Evolutionary conservation across 2,329 filamentous ascomycete genomes (phyloP).

Genomic region (Sphaerostilbella broomeana): DNA sequence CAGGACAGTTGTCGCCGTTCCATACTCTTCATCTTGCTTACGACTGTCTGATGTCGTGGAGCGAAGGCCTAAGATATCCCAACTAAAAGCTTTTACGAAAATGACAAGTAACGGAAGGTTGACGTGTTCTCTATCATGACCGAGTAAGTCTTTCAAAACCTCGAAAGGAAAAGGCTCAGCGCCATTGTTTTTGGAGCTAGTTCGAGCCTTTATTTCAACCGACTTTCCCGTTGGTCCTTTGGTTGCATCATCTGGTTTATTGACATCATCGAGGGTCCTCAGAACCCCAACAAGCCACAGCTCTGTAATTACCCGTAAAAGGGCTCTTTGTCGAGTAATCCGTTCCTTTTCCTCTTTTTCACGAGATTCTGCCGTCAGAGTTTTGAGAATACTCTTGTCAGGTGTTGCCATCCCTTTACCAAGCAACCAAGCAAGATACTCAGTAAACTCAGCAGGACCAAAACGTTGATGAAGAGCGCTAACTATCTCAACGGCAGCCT

Average conservation of each 20-base stretch:
- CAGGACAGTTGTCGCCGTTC: too few relatives aligned
- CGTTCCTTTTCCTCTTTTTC: slow-evolving; percentile 97
- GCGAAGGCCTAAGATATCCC: slow-evolving; percentile 86
- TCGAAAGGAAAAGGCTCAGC: slow-evolving; percentile 93
- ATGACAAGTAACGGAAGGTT: slow-evolving; percentile 89
- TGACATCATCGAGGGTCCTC: slow-evolving; percentile 67
- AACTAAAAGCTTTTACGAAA: slow-evolving; percentile 93
- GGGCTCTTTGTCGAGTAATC: slow-evolving; percentile 72
- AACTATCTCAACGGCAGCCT: slow-evolving; percentile 85
- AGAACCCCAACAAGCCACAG: slow-evolving; percentile 90
- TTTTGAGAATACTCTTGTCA: slow-evolving; percentile 77
- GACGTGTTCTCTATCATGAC: slow-evolving; percentile 84
- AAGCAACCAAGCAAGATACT: slow-evolving; percentile 85
- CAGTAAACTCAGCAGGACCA: slow-evolving; percentile 82
- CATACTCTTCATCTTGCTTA: slow-evolving; percentile 73
- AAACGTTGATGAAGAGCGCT: slow-evolving; percentile 96
- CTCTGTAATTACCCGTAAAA: slow-evolving; percentile 87
- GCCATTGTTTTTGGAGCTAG: slow-evolving; percentile 51
- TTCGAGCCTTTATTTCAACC: slow-evolving; percentile 51
- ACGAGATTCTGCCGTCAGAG: slow-evolving; percentile 69
- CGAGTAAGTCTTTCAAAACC: slow-evolving; percentile 93
- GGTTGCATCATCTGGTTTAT: slow-evolving; percentile 55
- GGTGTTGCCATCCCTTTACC: slow-evolving; percentile 87
- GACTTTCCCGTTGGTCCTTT: slow-evolving; percentile 58
- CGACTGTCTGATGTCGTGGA: slow-evolving; percentile 66